These are phyloP conservation scores for Aureoboletus auriporus DNA, from an alignment of 768 basidiomycete genomes.

Conservation along the genomic window DNA sequence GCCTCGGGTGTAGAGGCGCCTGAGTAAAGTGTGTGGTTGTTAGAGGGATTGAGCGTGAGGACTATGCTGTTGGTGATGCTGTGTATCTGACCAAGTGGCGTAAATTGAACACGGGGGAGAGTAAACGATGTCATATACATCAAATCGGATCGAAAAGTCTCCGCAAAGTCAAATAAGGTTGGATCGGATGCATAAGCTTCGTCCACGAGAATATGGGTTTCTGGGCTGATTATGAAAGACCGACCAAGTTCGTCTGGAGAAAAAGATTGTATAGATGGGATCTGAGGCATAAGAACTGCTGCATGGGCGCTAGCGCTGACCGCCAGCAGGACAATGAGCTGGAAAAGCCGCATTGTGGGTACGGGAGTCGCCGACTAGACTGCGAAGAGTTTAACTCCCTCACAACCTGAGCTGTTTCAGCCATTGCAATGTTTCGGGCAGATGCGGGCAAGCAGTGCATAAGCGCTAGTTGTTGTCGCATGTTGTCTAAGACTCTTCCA, in stretches of 20 bases:
- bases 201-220: constrained; percentile 37
- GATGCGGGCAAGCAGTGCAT: no score
- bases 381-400: no score
- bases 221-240: constrained; percentile 28
- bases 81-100: constrained; percentile 7
- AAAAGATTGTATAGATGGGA: constrained; percentile 37
- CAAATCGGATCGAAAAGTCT: constrained; percentile 36
- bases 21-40: constrained; percentile 33
- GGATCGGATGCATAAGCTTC: constrained; percentile 18
- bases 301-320: neutral
- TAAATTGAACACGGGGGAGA: constrained; percentile 19
- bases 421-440: no score
- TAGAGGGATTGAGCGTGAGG: constrained; percentile 26
- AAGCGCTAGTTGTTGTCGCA: no score
- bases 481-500: no score
- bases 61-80: constrained; percentile 15
- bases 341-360: neutral
- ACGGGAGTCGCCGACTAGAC: no score
- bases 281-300: constrained; percentile 25
- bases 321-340: neutral
- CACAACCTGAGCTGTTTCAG: no score
- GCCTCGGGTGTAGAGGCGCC: constrained; percentile 36
- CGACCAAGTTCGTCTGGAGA: constrained; percentile 11
- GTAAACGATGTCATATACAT: constrained; percentile 27
- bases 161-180: constrained; percentile 33